Base-by-base conservation (phyloP, 225 moss, liverwort and hornwort genomes). In the Neckera pumila region DNA sequence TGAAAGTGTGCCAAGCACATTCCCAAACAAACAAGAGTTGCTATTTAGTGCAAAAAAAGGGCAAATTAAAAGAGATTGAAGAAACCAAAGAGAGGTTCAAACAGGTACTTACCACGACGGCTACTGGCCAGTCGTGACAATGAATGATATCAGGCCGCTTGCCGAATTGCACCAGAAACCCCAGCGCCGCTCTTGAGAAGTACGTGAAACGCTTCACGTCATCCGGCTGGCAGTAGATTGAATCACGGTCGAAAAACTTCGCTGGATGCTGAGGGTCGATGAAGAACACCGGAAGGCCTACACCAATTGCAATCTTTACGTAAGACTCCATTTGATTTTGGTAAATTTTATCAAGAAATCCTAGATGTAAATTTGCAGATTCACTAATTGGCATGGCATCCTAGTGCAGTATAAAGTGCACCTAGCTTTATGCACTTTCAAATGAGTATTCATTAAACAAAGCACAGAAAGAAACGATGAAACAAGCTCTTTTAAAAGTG, bases 111-210 rank as follows among this genome's bases (percentile, higher is more conserved):
- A 97, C 97, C 92, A 97, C 97, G 13, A 92, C 81, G 34, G 97
- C 96, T 54, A 95, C 92, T 56, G 97, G 97, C 98, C 97, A 98
- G 87, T 97, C 97, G 89, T 98, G 97, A 75, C 91, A 95, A 53
- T 98, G 98, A 77, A 98, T 98, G 90, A 98, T 91, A 76, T 98
- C 76, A 4, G 98, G 98, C 59, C 89, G 93, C 87, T 96, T 97
- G 89, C 95, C 95, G 59, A 93, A 96, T 84, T 96, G 93, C 82
- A 94, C 87, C 85, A 98, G 40, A 89, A 98, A 96, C 60, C 94
- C 95, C 16, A 98, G 91, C 17, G 98, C 95, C 38, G 98, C 98
- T 40, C 97, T 92, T 23, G 95, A 94, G 84, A 98, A 97, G 86
- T 97, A 96, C 9, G 94, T 95, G 61, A 98, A 98, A 31, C 98